Evolutionary conservation across 139 green algal species (phyloP).

Genomic region (Chlamydomonas urium): DNA sequence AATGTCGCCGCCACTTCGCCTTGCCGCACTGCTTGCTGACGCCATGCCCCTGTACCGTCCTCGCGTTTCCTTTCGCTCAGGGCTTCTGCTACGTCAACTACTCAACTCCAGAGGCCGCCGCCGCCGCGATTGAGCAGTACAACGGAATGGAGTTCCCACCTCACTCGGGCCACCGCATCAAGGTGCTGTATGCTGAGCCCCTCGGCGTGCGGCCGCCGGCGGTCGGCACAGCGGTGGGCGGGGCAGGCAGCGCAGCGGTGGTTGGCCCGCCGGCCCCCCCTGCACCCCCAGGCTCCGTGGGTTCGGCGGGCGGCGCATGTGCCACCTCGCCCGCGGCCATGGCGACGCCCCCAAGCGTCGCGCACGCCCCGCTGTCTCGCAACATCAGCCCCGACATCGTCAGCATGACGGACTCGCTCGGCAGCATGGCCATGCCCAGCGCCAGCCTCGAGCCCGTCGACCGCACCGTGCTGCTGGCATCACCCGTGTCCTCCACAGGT

Average conservation of each 20-base stretch:
- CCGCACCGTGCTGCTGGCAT: too few relatives aligned
- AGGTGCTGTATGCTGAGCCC: conserved; percentile 62
- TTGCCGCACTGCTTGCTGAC: too few relatives aligned
- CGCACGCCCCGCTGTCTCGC: not conserved
- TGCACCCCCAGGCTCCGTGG: too few relatives aligned
- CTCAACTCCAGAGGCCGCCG: conserved; percentile 61
- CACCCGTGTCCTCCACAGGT: too few relatives aligned
- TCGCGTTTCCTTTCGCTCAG: conserved; percentile 45
- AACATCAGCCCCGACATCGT: not conserved
- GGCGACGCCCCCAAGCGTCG: not conserved
- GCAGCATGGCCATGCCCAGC: not conserved
- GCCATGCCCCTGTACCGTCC: too few relatives aligned
- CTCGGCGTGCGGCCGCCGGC: conserved; percentile 25
- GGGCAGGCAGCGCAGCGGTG: too few relatives aligned
- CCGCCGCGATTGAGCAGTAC: conserved; percentile 63
- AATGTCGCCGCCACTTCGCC: too few relatives aligned
- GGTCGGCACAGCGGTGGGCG: not conserved
- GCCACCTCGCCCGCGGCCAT: not conserved
- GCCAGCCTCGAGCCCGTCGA: too few relatives aligned
- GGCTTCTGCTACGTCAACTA: conserved; percentile 90
- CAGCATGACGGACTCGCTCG: not conserved
- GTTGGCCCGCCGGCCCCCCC: too few relatives aligned
- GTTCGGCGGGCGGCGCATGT: too few relatives aligned
- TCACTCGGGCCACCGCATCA: conserved; percentile 67
- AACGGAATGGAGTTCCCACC: conserved; percentile 84